Base-by-base conservation (phyloP, 1,139 yeast species). In the Taphrina populina region DNA sequence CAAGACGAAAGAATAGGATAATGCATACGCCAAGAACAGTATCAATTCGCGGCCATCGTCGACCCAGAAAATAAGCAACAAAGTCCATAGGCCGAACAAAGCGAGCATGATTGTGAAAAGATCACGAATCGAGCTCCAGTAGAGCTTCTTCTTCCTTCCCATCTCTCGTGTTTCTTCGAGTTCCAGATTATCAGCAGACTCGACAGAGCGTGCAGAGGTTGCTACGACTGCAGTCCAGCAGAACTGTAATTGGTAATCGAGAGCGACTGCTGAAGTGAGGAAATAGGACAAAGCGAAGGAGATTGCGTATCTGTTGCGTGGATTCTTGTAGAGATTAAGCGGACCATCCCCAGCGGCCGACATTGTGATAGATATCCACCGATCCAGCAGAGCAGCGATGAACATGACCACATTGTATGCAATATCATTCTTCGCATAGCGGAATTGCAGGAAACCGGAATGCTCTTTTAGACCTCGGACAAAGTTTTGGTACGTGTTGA, bases 201-300 rank as follows among this genome's bases (percentile, higher is more conserved):
- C 23, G 3, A 43, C 20, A n/a, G 36, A 13, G 8, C 32, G 29
- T 17, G 23, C 32, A 4, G 47, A 43, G 8, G 47, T 43, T 10
- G 47, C 47, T 6, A 43, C 20, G 23, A 43, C 47, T 10, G 47
- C 47, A 13, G 47, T 43, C 47, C 47, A 43, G 13, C 47, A 43
- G 21, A 43, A 43, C 17, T 43, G 47, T 11, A 43, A 13, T 20
- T 43, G 47, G 21, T 43, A 43, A 19, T 43, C 47, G 19, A 43
- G n/a, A n/a, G 47, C 47, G 19, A 43, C 47, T 5, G 47, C 47
- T 8, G 47, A 43, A 7, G 36, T 43, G 2, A 43, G 29, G 37
- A 43, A 43, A 30, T 29, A 43, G 17, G 47, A 43, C 10, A 43
- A 13, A 6, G 47, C 47, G 21, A 43, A 43, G 7, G 47, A 24